Conservation (phyloP, 75 land plant species). For the Cryptomeria japonica region DNA sequence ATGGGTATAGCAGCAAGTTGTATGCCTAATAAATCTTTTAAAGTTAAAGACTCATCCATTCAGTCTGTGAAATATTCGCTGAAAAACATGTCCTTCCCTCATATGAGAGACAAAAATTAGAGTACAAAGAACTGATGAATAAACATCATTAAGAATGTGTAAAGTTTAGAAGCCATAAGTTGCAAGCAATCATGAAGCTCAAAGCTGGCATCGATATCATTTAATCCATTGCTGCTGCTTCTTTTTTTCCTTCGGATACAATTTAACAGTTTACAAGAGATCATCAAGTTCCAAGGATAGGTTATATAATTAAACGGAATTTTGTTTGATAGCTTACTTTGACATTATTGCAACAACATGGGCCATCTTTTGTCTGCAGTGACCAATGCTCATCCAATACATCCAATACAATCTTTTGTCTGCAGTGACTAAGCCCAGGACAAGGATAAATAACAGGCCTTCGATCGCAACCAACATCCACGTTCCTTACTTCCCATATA, state of each 20-base stretch:
- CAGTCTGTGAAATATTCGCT: background rate
- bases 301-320: background rate
- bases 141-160: background rate
- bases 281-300: background rate
- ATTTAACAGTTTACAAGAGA: slow-evolving; percentile 4
- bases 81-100: background rate
- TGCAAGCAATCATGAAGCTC: background rate
- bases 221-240: background rate
- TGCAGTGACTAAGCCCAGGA: background rate
- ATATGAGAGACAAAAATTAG: background rate
- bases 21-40: background rate
- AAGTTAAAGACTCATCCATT: background rate
- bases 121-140: background rate
- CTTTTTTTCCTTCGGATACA: background rate
- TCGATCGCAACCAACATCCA: background rate
- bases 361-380: background rate
- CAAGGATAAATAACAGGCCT: background rate
- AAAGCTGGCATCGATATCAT: background rate
- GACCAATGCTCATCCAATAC: background rate
- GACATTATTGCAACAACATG: slow-evolving; percentile 2
- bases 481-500: background rate
- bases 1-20: background rate
- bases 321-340: background rate
- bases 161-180: background rate
- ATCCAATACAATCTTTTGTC: background rate